A percentile compares a stretch with the other conserved stretches of the same genome.
phyloP scores from a whole-genome alignment of 2,329 filamentous ascomycete genomes.

The Exserohilum rostratum region DNA sequence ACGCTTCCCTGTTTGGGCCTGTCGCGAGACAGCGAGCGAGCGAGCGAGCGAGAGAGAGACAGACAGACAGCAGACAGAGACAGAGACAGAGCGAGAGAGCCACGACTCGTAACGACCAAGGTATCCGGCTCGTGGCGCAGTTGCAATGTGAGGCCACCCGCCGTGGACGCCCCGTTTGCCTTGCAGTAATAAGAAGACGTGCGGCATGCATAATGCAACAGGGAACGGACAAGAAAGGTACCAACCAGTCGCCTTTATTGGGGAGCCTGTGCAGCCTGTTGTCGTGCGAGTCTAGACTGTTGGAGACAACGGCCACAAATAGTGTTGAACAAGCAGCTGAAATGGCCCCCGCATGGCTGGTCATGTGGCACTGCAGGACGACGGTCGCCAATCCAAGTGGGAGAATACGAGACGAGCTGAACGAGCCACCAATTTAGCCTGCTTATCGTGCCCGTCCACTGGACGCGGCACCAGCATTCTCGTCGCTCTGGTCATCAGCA shows the following conservation, averaged over 20 bases:
- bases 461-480: conserved; percentile 1
- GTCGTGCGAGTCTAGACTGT: conserved; percentile 17
- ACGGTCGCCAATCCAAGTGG: conserved; percentile 12
- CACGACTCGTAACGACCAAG: neutral
- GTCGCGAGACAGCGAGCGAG: too few species aligned
- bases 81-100: too few species aligned
- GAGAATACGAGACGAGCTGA: conserved; percentile 22
- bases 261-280: conserved; percentile 1
- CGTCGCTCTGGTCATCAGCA: neutral
- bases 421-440: conserved; percentile 16
- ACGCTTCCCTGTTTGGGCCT: neutral
- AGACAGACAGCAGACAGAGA: too few species aligned
- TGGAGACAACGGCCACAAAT: conserved; percentile 17
- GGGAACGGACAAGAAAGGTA: conserved; percentile 20
- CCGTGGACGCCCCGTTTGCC: conserved; percentile 1
- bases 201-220: conserved; percentile 18
- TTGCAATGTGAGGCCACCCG: conserved; percentile 15
- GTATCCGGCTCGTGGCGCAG: conserved; percentile 2
- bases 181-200: conserved; percentile 8
- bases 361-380: conserved; percentile 24
- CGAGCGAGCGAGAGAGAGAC: too few species aligned
- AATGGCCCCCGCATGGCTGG: conserved; percentile 25
- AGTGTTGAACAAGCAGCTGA: conserved; percentile 19
- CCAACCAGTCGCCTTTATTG: conserved; percentile 2
- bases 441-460: conserved; percentile 10